A percentile compares a stretch with the other conserved stretches of the same genome.
Conservation (phyloP, 1,139 yeast genomes). For the Blastobotrys illinoisensis region DNA sequence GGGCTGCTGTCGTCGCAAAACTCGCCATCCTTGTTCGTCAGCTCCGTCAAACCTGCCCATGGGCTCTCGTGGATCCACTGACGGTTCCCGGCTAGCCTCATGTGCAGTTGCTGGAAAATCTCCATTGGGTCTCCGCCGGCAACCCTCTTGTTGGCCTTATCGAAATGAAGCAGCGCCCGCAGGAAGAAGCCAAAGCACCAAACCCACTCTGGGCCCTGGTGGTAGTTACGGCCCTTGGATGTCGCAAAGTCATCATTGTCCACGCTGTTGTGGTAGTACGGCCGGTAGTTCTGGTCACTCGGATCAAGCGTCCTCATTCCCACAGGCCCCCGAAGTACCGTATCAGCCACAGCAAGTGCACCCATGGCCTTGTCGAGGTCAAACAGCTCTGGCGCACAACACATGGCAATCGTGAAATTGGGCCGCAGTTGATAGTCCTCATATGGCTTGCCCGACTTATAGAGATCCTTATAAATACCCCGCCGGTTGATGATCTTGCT, state of each 20-base stretch:
- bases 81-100: slow-evolving; percentile 59
- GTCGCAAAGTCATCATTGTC: slow-evolving; percentile 88
- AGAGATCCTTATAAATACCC: slow-evolving; percentile 89
- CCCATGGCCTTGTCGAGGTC: slow-evolving; percentile 51
- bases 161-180: slow-evolving; percentile 62
- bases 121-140: slow-evolving; percentile 25
- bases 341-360: slow-evolving; percentile 69
- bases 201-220: slow-evolving; percentile 98
- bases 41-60: slow-evolving; percentile 93
- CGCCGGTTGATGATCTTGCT: slow-evolving; percentile 69
- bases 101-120: slow-evolving; percentile 40
- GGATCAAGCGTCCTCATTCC: slow-evolving; percentile 95
- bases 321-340: slow-evolving; percentile 72
- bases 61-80: slow-evolving; percentile 65
- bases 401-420: slow-evolving; percentile 87
- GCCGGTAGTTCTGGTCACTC: slow-evolving; percentile 83
- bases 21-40: slow-evolving; percentile 83
- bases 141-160: slow-evolving; percentile 30
- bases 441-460: slow-evolving; percentile 71
- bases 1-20: slow-evolving; percentile 84
- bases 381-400: slow-evolving; percentile 90
- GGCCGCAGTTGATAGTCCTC: slow-evolving; percentile 94
- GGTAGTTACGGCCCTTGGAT: slow-evolving; percentile 91
- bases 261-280: slow-evolving; percentile 73
- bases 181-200: slow-evolving; percentile 88